Percentiles rank a stretch among this genome's conserved stretches.
phyloP scores from a whole-genome alignment of 371 early-diverging fungal species.

The Mortierella sp. region DNA sequence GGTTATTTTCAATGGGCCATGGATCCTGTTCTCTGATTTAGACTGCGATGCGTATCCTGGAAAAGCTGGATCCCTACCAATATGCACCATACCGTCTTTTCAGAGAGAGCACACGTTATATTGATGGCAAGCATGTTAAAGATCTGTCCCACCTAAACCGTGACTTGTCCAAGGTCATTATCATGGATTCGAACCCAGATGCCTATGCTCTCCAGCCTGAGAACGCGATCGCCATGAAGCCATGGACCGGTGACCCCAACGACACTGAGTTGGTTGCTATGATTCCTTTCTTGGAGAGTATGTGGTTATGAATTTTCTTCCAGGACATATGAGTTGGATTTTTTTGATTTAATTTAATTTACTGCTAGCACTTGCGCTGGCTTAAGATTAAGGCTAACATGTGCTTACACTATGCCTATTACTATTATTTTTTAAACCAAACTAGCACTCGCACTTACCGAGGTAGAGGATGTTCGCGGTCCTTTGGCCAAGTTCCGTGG shows the following conservation, averaged over 20 bases:
- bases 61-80: constrained; percentile 91
- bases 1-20: not conserved
- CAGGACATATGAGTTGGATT: too few species aligned
- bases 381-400: not conserved
- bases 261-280: constrained; percentile 87
- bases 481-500: constrained; percentile 77
- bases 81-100: constrained; percentile 89
- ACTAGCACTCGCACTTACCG: constrained; percentile 76
- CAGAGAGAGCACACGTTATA: constrained; percentile 89
- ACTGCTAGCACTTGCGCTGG: not conserved
- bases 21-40: not conserved
- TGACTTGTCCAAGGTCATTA: constrained; percentile 91
- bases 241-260: constrained; percentile 88
- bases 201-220: constrained; percentile 90
- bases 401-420: not conserved
- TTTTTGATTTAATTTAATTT: not conserved
- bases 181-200: constrained; percentile 91
- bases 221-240: constrained; percentile 86
- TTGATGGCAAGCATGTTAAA: constrained; percentile 90
- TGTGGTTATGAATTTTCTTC: not conserved
- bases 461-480: constrained; percentile 82
- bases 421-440: not conserved
- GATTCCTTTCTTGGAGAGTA: constrained; percentile 93
- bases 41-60: constrained; percentile 83
- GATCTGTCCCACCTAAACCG: constrained; percentile 94